Evolutionary conservation across 257 asterid species (phyloP).

Genomic region (Rubia yunnanensis): DNA sequence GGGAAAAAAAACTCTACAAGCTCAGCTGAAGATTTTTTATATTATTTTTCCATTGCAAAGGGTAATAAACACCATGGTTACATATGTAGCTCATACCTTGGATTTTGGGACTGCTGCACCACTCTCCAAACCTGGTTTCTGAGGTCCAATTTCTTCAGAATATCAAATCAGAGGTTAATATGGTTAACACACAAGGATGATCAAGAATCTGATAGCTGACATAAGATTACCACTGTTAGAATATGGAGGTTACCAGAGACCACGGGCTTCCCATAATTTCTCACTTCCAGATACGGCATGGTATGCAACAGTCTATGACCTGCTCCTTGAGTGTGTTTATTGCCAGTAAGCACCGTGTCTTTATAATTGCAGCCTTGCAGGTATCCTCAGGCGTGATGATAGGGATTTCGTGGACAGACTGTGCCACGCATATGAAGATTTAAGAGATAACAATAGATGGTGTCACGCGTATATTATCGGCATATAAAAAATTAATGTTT

Average conservation of each 20-base stretch:
- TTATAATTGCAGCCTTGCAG: conserved; percentile 39
- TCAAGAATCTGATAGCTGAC: conserved; percentile 3
- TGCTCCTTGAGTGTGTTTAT: conserved; percentile 5
- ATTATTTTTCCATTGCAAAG: background rate
- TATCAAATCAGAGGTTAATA: conserved; percentile 5
- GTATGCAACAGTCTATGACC: conserved; percentile 24
- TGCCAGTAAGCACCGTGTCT: conserved; percentile 10
- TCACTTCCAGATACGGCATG: conserved; percentile 36
- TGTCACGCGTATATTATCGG: too few species aligned
- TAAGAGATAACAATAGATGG: conserved; percentile 32
- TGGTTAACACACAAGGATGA: background rate
- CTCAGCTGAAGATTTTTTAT: background rate
- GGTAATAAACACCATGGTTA: too few species aligned
- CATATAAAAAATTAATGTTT: too few species aligned
- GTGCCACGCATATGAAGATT: conserved; percentile 31
- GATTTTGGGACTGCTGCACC: conserved; percentile 19
- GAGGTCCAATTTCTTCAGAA: conserved; percentile 26
- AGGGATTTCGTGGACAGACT: conserved; percentile 20
- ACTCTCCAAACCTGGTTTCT: conserved; percentile 27
- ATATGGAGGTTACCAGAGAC: conserved; percentile 24
- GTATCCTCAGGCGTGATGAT: conserved; percentile 24
- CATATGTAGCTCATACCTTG: conserved; percentile 29
- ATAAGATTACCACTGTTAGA: conserved; percentile 29
- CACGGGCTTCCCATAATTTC: conserved; percentile 19
- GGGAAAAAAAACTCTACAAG: background rate